These are phyloP conservation scores for Carpinus viminea DNA, from an alignment of 306 rosid genomes.

Conservation along the genomic window DNA sequence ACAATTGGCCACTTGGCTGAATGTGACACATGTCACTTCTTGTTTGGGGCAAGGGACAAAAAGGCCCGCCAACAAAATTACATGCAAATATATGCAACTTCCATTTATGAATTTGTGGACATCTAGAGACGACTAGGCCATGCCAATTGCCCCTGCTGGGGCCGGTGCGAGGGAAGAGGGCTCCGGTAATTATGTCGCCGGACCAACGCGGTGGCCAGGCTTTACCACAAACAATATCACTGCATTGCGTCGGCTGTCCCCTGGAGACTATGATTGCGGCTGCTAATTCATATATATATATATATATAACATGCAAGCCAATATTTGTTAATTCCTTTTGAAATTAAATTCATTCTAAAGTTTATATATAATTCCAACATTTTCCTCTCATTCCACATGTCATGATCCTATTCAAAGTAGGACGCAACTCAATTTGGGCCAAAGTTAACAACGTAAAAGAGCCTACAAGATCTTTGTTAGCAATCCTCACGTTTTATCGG, in stretches of 20 bases:
- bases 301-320: too few species aligned
- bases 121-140: neutral
- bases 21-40: slow-evolving; percentile 23
- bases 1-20: neutral
- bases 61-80: slow-evolving; percentile 11
- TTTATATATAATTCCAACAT: too few species aligned
- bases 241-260: slow-evolving; percentile 29
- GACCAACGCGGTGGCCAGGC: slow-evolving; percentile 27
- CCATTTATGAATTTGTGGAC: slow-evolving; percentile 12
- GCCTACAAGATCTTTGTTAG: too few species aligned
- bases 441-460: too few species aligned
- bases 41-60: slow-evolving; percentile 6
- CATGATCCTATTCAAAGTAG: too few species aligned
- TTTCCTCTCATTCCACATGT: too few species aligned
- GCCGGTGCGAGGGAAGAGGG: slow-evolving; percentile 28
- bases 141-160: neutral
- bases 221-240: slow-evolving; percentile 12
- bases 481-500: too few species aligned
- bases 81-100: slow-evolving; percentile 18
- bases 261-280: neutral
- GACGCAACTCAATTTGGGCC: too few species aligned
- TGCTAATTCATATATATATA: neutral
- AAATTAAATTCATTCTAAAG: neutral
- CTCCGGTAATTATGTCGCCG: slow-evolving; percentile 25
- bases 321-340: neutral